Percentiles rank a stretch among this genome's conserved stretches.
Evolutionary conservation across 2,329 filamentous ascomycete species (phyloP).

Genomic region (Fusarium nygamai): DNA sequence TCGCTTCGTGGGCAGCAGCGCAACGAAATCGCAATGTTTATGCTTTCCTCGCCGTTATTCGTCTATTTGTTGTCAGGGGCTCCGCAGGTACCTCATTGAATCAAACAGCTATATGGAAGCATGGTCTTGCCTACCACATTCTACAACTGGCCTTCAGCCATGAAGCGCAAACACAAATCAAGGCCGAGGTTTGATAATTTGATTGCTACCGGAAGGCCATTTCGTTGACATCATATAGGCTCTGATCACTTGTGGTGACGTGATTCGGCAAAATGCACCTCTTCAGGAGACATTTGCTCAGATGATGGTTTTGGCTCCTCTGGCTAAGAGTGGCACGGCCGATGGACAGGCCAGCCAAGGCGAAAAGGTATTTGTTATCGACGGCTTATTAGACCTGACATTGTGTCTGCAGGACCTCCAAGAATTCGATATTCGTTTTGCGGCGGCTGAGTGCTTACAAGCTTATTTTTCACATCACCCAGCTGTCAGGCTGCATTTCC

Average conservation of each 20-base stretch:
- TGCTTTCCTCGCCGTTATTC: constrained; percentile 85
- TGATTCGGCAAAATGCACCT: constrained; percentile 81
- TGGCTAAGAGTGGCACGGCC: constrained; percentile 49
- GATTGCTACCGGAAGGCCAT: background rate
- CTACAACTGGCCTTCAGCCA: constrained; percentile 84
- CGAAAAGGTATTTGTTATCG: constrained; percentile 85
- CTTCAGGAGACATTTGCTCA: constrained; percentile 92
- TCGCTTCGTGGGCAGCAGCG: constrained; percentile 78
- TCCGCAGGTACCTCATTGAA: constrained; percentile 84
- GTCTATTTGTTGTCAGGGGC: constrained; percentile 85
- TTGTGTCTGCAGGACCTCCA: constrained; percentile 73
- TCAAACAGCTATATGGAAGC: constrained; percentile 85
- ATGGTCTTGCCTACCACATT: constrained; percentile 81
- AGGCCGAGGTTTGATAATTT: constrained; percentile 71
- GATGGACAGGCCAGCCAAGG: constrained; percentile 61
- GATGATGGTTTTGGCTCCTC: constrained; percentile 76
- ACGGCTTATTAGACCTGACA: constrained; percentile 86
- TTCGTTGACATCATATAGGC: constrained; percentile 62
- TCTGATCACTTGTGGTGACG: constrained; percentile 83
- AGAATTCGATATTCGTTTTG: constrained; percentile 82
- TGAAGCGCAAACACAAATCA: constrained; percentile 78
- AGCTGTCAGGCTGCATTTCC: constrained; percentile 85
- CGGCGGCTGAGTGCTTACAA: constrained; percentile 90
- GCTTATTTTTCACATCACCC: constrained; percentile 88
- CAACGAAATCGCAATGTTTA: constrained; percentile 92